Evolutionary conservation across 1,139 yeast genomes (phyloP).

Genomic region (Debaryomyces udenii): DNA sequence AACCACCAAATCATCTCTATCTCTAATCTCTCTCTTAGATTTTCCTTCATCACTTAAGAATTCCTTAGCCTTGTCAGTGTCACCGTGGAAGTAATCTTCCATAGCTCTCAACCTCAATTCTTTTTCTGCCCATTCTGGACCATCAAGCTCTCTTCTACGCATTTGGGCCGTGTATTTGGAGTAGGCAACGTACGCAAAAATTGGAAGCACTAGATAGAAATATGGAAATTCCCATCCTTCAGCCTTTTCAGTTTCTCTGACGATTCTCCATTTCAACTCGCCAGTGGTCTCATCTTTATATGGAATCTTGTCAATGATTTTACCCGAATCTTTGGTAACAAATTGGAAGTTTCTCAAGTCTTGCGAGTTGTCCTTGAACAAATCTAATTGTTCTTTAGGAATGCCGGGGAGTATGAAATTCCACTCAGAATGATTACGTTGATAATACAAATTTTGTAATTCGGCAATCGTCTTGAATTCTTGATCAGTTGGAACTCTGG

Average conservation of each 20-base stretch:
- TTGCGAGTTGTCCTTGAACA: conserved; percentile 64
- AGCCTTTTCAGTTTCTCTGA: conserved; percentile 70
- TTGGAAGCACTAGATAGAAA: conserved; percentile 72
- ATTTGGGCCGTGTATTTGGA: conserved; percentile 51
- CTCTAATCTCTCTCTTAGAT: conserved; percentile 60
- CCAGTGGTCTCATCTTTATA: conserved; percentile 80
- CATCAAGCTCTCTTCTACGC: conserved; percentile 46
- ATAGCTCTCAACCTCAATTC: conserved; percentile 82
- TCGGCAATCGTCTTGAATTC: conserved; percentile 78
- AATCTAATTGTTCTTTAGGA: conserved; percentile 56
- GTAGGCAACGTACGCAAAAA: conserved; percentile 45
- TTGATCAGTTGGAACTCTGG: conserved; percentile 68
- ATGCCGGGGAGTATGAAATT: conserved; percentile 61
- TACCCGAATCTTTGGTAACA: conserved; percentile 63
- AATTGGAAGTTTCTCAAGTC: conserved; percentile 64
- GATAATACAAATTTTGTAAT: conserved; percentile 62
- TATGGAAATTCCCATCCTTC: conserved; percentile 89
- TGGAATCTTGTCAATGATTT: conserved; percentile 82
- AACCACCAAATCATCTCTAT: conserved; percentile 77
- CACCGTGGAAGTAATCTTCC: conserved; percentile 64
- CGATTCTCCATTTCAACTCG: conserved; percentile 76
- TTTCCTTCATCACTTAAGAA: conserved; percentile 60
- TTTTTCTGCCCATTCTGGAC: conserved; percentile 80
- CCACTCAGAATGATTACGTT: conserved; percentile 62
- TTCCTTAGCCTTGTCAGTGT: conserved; percentile 57